Evolutionary conservation across 768 basidiomycete genomes (phyloP), one percentile per base, ranked within the genome.

Genomic region (Asterophora parasitica): DNA sequence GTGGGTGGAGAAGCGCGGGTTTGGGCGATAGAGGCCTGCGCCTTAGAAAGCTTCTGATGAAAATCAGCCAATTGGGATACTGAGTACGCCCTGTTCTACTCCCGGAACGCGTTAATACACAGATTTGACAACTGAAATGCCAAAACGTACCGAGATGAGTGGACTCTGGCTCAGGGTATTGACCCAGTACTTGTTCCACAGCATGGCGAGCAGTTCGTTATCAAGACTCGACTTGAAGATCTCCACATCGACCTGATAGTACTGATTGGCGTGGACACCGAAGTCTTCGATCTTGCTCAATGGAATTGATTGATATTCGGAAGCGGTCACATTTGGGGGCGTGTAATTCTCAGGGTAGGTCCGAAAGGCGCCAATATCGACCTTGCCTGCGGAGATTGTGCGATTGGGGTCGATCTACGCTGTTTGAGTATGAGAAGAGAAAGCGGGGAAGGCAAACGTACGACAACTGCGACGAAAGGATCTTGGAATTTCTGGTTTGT

Each of bases 101-200:
- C n/a, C 37, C 49, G 4, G 27, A 46, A 31, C 33, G 11, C 4
- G 34, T 27, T 44, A 27, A 3, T 32, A 10, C 13, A 7, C 27
- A 1, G 33, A 36, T 10, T 5, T 41, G 6, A 44, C 32, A 46
- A 36, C 27, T 7, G n/a, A n/a, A n/a, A 1, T 27, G 31, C 16
- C 13, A 40, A 31, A 10, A 30, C 26, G 64, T 48, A 97, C 95
- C 16, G 92, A 92, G 42, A 97, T 87, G 40, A 98, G 65, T 4
- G 93, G 87, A 60, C 91, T 95, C 61, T 92, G 90, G 58, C 89
- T 92, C 32, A 99, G 74, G 2, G 96, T 99, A 58, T 93, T 93
- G 19, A 96, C 92, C 96, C 96, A 99, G 59, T 99, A 99, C 68
- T 97, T 98, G 69, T 99, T 98, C 95, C 95, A 98, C 45, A 99